Conservation (phyloP, 2,329 filamentous ascomycete genomes). For the Sclerotinia spermophila region DNA sequence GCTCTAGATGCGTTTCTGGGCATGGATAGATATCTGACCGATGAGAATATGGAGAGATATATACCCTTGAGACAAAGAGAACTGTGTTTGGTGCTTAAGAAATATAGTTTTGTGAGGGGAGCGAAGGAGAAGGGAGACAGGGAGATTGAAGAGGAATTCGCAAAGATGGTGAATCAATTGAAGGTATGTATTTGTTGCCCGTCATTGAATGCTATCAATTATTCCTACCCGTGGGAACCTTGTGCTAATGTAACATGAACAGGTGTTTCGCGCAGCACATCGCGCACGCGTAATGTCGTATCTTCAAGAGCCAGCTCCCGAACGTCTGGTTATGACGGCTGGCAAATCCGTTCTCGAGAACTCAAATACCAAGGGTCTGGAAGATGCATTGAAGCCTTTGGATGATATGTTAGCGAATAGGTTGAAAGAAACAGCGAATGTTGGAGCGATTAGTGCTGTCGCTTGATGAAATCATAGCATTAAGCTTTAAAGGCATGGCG, state of each 20-base stretch:
- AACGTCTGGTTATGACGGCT: constrained; percentile 14
- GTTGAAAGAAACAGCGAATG: background rate
- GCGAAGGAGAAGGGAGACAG: background rate
- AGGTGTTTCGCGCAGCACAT: constrained; percentile 13
- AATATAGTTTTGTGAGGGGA: background rate
- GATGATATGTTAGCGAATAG: constrained; percentile 12
- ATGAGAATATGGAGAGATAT: background rate
- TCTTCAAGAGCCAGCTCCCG: constrained; percentile 10
- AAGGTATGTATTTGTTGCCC: background rate
- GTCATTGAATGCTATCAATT: background rate
- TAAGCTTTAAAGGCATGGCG: background rate
- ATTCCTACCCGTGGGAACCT: too few species aligned
- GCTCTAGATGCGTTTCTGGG: constrained; percentile 9
- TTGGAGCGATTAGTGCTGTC: background rate
- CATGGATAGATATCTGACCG: background rate
- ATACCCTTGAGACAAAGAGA: background rate
- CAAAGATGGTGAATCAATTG: constrained; percentile 9
- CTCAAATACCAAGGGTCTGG: background rate
- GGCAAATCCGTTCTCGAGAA: constrained; percentile 7
- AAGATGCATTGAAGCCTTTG: constrained; percentile 2
- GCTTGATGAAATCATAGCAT: background rate
- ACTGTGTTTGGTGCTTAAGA: background rate
- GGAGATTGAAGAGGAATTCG: background rate
- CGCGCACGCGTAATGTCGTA: constrained; percentile 17
- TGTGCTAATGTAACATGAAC: background rate